phyloP scores from a whole-genome alignment of 1,139 yeast genomes.

The Kurtzmaniella quercitrusa region DNA sequence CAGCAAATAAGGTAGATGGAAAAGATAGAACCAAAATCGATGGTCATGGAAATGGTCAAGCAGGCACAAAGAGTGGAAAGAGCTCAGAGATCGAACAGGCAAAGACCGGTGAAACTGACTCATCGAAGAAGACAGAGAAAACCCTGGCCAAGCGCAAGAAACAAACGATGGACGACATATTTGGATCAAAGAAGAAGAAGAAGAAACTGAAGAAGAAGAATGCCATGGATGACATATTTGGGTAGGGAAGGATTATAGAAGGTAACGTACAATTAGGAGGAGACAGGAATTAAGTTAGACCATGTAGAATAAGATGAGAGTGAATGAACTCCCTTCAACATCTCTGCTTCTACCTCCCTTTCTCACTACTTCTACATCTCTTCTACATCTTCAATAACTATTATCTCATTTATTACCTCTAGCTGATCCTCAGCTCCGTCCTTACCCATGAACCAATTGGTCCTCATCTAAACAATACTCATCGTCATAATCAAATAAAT shows the following conservation, averaged over 20 bases:
- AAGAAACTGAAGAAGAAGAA: slow-evolving; percentile 10
- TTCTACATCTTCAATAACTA: too few relatives aligned
- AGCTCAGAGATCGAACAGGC: too few relatives aligned
- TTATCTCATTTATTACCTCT: not conserved
- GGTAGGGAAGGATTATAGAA: slow-evolving; percentile 3
- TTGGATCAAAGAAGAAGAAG: slow-evolving; percentile 5
- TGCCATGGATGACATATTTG: slow-evolving; percentile 17
- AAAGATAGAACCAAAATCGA: too few relatives aligned
- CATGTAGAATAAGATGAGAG: too few relatives aligned
- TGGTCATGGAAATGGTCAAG: too few relatives aligned
- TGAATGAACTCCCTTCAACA: too few relatives aligned
- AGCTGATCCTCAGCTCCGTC: not conserved
- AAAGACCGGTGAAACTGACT: too few relatives aligned
- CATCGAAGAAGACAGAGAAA: too few relatives aligned
- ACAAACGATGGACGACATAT: slow-evolving; percentile 3
- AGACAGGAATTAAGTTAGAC: not conserved
- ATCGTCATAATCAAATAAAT: slow-evolving; percentile 38
- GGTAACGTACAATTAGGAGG: not conserved
- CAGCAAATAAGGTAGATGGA: too few relatives aligned
- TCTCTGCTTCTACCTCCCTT: too few relatives aligned
- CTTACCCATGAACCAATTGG: slow-evolving; percentile 25
- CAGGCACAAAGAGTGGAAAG: too few relatives aligned
- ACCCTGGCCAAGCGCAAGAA: not conserved
- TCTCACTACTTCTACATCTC: not conserved
- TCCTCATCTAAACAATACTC: slow-evolving; percentile 45